These are phyloP conservation scores for Cordyceps tenuipes DNA, from an alignment of 2,329 filamentous ascomycete genomes.

Conservation along the genomic window DNA sequence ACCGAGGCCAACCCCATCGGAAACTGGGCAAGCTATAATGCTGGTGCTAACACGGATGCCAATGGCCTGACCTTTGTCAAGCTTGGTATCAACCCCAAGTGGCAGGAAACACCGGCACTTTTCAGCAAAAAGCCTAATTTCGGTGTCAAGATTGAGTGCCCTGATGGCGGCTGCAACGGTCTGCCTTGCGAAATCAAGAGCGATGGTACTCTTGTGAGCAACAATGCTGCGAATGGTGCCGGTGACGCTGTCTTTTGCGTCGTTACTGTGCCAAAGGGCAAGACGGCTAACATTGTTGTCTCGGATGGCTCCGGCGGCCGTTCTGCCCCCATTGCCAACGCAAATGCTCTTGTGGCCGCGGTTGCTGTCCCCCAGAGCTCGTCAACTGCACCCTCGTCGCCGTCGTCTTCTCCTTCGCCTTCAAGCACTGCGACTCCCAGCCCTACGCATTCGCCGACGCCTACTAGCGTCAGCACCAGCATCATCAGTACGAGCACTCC, in stretches of 20 bases:
- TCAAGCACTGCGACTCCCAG: constrained; percentile 18
- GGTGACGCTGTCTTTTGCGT: constrained; percentile 67
- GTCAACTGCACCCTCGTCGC: constrained; percentile 9
- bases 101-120: constrained; percentile 43
- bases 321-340: constrained; percentile 3
- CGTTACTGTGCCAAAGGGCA: constrained; percentile 62
- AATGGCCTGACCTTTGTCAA: constrained; percentile 64
- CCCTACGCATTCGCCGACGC: constrained; percentile 22
- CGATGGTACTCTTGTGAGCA: constrained; percentile 21
- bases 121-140: constrained; percentile 52
- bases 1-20: constrained; percentile 52
- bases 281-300: constrained; percentile 59
- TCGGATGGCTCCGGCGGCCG: constrained; percentile 28
- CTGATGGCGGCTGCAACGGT: constrained; percentile 57
- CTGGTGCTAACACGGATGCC: constrained; percentile 61
- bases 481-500: constrained; percentile 4
- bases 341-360: constrained; percentile 14
- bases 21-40: constrained; percentile 72
- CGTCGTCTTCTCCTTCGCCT: constrained; percentile 16
- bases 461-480: constrained; percentile 7
- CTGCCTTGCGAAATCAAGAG: constrained; percentile 62
- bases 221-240: constrained; percentile 48
- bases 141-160: constrained; percentile 63
- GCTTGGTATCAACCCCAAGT: constrained; percentile 72
- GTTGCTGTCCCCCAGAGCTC: constrained; percentile 14